These are phyloP conservation scores for Leccinum rimulosum DNA, from an alignment of 768 basidiomycete species.

Conservation along the genomic window DNA sequence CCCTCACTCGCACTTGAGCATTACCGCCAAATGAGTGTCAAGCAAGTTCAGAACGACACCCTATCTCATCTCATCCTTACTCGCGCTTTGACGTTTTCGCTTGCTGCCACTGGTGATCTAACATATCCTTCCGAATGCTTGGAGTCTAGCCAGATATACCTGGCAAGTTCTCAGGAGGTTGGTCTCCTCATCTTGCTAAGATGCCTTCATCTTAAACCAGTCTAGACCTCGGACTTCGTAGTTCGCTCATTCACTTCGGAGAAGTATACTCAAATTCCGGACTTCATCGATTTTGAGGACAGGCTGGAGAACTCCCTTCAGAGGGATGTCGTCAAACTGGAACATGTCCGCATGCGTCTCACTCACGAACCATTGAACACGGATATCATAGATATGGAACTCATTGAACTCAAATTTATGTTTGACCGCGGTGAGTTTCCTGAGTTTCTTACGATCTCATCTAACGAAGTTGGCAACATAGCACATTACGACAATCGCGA, in stretches of 20 bases:
- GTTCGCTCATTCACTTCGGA: constrained; percentile 75
- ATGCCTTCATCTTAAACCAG: constrained; percentile 5
- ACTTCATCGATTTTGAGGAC: constrained; percentile 81
- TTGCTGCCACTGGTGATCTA: constrained; percentile 72
- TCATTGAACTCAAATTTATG: constrained; percentile 81
- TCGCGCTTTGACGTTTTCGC: constrained; percentile 75
- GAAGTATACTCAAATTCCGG: constrained; percentile 88
- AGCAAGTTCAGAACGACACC: constrained; percentile 88
- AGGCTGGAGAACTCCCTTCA: constrained; percentile 82
- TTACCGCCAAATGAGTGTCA: constrained; percentile 73
- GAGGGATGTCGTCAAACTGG: constrained; percentile 77
- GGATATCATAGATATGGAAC: constrained; percentile 77
- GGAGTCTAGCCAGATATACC: constrained; percentile 78
- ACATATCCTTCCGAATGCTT: constrained; percentile 73
- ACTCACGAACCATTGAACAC: constrained; percentile 68
- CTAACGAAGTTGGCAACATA: constrained; percentile 29
- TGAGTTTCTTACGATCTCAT: background rate
- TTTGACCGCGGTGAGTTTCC: constrained; percentile 62
- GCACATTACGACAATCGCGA: constrained; percentile 88
- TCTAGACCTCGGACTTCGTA: constrained; percentile 75
- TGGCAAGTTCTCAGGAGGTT: constrained; percentile 78
- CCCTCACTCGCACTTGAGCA: constrained; percentile 73
- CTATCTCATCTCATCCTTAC: constrained; percentile 81
- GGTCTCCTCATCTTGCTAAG: constrained; percentile 8
- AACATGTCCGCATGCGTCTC: constrained; percentile 82